Percentiles rank a stretch among this genome's conserved stretches.
Conservation (phyloP, 225 moss, liverwort and hornwort species). For the Climacium dendroides region DNA sequence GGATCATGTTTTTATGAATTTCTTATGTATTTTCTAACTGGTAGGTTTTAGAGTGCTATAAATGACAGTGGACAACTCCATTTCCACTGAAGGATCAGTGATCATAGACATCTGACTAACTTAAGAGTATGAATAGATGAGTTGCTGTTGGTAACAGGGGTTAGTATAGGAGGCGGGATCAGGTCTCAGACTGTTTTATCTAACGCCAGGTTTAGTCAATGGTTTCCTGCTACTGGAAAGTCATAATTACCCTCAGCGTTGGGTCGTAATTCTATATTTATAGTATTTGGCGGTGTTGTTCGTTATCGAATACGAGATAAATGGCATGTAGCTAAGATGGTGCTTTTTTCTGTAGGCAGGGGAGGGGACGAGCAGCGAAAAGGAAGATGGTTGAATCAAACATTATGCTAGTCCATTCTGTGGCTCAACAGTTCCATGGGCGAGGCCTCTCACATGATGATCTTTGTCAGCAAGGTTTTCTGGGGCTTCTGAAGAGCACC, state of each 20-base stretch:
- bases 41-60: not conserved
- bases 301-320: not conserved
- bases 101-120: not conserved
- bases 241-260: not conserved
- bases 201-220: not conserved
- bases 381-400: conserved; percentile 96
- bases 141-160: not conserved
- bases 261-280: not conserved
- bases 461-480: conserved; percentile 79
- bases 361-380: conserved; percentile 90
- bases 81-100: not conserved
- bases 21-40: not conserved
- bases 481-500: conserved; percentile 71
- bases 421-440: conserved; percentile 71
- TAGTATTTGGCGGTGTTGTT: not conserved
- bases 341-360: conserved; percentile 33
- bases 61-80: not conserved
- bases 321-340: not conserved
- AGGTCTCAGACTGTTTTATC: not conserved
- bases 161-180: not conserved
- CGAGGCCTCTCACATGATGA: conserved; percentile 85
- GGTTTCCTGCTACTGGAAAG: not conserved
- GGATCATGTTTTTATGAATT: not conserved
- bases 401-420: conserved; percentile 66
- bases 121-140: not conserved